Conservation (phyloP, 1,139 yeast species). For the Saccharomyces hybrid region DNA sequence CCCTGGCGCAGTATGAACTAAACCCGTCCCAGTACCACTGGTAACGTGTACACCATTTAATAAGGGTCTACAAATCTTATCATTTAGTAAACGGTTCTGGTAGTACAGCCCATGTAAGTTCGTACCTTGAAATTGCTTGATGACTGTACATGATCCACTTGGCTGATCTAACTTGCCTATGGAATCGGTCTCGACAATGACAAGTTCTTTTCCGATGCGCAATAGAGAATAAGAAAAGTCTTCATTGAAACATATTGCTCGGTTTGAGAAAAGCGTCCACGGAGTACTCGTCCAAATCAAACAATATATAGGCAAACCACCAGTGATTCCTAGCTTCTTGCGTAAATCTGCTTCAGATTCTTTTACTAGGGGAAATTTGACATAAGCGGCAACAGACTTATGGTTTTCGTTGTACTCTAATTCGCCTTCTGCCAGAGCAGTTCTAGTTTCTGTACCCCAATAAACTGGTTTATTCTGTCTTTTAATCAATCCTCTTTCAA, state of each 20-base stretch:
- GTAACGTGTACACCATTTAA: constrained; percentile 80
- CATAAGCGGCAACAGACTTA: constrained; percentile 60
- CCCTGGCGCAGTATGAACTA: constrained; percentile 96
- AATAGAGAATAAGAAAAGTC: constrained; percentile 51
- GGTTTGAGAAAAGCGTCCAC: constrained; percentile 89
- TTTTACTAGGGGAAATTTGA: constrained; percentile 52
- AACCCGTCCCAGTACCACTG: constrained; percentile 78
- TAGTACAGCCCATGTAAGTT: constrained; percentile 43
- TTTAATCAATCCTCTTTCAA: constrained; percentile 59
- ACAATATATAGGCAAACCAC: constrained; percentile 10
- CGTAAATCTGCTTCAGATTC: constrained; percentile 10
- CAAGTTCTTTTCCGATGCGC: constrained; percentile 25
- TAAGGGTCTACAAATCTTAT: constrained; percentile 43
- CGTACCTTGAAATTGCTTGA: constrained; percentile 36
- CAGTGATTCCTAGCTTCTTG: constrained; percentile 6
- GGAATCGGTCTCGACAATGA: constrained; percentile 44
- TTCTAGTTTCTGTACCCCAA: constrained; percentile 92
- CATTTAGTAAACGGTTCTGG: constrained; percentile 46
- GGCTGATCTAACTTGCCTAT: constrained; percentile 30
- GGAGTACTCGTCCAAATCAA: constrained; percentile 97
- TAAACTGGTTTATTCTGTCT: constrained; percentile 91
- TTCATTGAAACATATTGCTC: constrained; percentile 69
- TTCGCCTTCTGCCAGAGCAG: constrained; percentile 98
- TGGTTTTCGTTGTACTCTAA: constrained; percentile 75
- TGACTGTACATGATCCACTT: constrained; percentile 14